Conservation (phyloP, 495 filamentous ascomycete genomes). For the Neurospora sp. region DNA sequence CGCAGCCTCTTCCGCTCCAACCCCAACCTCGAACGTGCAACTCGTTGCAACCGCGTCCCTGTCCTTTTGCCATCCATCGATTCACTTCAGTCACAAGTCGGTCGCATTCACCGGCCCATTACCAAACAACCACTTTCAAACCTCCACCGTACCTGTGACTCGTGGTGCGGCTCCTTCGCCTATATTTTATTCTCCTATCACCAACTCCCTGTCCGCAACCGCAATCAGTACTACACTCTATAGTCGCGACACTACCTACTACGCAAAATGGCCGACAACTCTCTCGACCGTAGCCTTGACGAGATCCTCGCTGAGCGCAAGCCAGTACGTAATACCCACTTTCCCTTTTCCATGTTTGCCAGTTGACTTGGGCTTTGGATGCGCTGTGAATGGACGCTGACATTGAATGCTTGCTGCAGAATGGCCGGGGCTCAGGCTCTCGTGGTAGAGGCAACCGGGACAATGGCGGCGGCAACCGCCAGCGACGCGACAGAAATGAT, state of each 20-base stretch:
- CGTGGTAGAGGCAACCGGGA: slow-evolving; percentile 16
- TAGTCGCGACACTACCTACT: background rate
- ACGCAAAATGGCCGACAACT: background rate
- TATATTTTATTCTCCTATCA: background rate
- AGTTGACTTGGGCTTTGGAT: background rate
- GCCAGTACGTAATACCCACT: slow-evolving; percentile 31
- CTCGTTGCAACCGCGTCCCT: background rate
- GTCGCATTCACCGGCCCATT: background rate
- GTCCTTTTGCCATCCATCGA: background rate
- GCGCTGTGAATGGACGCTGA: background rate
- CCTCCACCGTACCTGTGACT: background rate
- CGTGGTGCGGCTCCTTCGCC: background rate
- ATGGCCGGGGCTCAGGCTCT: slow-evolving; percentile 7
- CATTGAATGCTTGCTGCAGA: slow-evolving; percentile 4
- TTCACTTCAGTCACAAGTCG: background rate
- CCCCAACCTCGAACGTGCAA: background rate
- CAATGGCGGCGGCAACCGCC: slow-evolving; percentile 30
- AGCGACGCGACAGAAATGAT: slow-evolving; percentile 45
- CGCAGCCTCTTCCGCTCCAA: background rate
- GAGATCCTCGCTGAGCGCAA: slow-evolving; percentile 76
- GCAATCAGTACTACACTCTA: background rate
- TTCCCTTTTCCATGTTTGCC: background rate
- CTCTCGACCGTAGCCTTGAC: slow-evolving; percentile 70
- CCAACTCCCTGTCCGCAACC: background rate
- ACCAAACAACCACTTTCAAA: background rate